Evolutionary conservation across 1,139 yeast species (phyloP).

Genomic region (Sugiyamaella novakii): DNA sequence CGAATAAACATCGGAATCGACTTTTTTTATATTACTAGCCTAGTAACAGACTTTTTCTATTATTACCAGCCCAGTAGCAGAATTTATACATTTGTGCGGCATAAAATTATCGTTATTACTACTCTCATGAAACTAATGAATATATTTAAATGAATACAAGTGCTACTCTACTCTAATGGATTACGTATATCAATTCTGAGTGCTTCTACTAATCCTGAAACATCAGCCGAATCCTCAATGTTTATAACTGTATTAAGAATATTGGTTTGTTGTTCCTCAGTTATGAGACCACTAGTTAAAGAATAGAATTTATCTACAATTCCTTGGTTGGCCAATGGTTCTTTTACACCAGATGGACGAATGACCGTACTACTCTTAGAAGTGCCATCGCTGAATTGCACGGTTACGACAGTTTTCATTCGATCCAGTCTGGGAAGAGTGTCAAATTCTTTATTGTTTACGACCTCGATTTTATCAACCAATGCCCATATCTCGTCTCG

Average conservation of each 20-base stretch:
- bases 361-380: constrained; percentile 4
- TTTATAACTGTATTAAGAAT: constrained; percentile 17
- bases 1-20: no score
- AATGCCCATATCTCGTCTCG: constrained; percentile 23
- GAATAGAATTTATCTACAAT: constrained; percentile 18
- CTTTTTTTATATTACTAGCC: no score
- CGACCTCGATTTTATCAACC: constrained; percentile 20
- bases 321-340: constrained; percentile 16
- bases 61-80: no score
- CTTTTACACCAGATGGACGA: constrained; percentile 23
- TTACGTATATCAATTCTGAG: constrained; percentile 16
- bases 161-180: constrained; percentile 19
- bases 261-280: constrained; percentile 12
- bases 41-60: no score
- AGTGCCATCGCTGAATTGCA: constrained; percentile 14
- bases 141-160: no score
- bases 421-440: constrained; percentile 11
- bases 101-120: no score
- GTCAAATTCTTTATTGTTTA: constrained; percentile 13
- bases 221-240: constrained; percentile 10
- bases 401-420: constrained; percentile 20
- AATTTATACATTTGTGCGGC: no score
- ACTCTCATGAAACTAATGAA: no score
- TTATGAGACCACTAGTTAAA: constrained; percentile 19
- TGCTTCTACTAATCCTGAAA: constrained; percentile 7